Evolutionary conservation across 106 monocot species (phyloP), one percentile per base, ranked within the genome.

Genomic region (Dioscorea alata): DNA sequence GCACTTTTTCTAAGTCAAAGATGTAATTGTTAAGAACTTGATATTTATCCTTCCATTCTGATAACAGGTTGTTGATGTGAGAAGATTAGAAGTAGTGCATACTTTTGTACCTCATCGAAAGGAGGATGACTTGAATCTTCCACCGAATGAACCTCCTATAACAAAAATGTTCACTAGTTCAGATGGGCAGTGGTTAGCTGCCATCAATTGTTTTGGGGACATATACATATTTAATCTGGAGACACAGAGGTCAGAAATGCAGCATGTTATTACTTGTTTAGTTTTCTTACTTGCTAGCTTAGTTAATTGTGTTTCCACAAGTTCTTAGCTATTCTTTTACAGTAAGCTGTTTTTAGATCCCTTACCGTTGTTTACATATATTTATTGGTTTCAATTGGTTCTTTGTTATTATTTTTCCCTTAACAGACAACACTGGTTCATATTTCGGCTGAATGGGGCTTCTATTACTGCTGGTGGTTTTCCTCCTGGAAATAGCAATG

Each of bases 391-490:
- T 8, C 42, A 42, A 10, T 3, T 42, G 42, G 10, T 42, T 5
- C 42, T 42, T 42, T 3, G 42, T 42, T 54, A 59, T 12, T 57
- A 15, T 71, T 62, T 13, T 42, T 23, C 48, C 35, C 5, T 70
- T 77, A 77, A 59, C 76, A 93, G 97, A 77, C 97, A 93, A 72
- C 92, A 99, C 67, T 99, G 92, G 97, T 92, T 90, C 64, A 83
- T 93, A 74, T 79, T 78, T 34, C 80, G 92, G 60, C 65, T 99
- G 70, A 81, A 90, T 66, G 92, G 83, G 22, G 92, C 92, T 35
- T 87, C 97, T 65, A 84, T 93, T 58, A 93, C 97, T 68, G 86
- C 90, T 75, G 97, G 89, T 17, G 92, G 97, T 23, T 99, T 99
- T 66, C 80, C 74, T 64, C 92, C 92, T 32, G 69, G 50, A n/a